phyloP scores from a whole-genome alignment of 1,284 basidiomycete species.

The Schizophyllum amplum region DNA sequence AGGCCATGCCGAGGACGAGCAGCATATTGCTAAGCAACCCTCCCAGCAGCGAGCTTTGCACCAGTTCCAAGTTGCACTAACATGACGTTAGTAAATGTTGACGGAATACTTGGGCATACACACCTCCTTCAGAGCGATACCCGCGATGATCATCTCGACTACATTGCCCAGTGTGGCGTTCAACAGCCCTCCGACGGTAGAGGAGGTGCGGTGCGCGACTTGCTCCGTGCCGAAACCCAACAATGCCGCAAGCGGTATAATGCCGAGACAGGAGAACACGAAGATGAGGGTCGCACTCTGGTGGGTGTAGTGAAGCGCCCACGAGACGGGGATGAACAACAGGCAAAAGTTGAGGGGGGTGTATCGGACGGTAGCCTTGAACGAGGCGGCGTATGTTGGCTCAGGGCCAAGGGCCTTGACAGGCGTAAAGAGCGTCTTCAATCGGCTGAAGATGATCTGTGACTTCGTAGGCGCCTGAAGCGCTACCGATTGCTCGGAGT shows the following conservation, averaged over 20 bases:
- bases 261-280: constrained; percentile 39
- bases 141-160: constrained; percentile 43
- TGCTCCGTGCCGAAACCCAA: constrained; percentile 63
- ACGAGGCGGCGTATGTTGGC: constrained; percentile 28
- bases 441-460: constrained; percentile 3
- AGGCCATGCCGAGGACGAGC: constrained; percentile 58
- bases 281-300: constrained; percentile 45
- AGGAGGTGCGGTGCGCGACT: constrained; percentile 46
- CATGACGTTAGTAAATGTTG: too few species aligned
- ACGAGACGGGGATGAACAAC: constrained; percentile 45
- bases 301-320: constrained; percentile 48
- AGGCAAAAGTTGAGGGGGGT: constrained; percentile 39
- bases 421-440: constrained; percentile 29
- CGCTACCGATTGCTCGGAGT: not conserved
- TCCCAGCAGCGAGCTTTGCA: constrained; percentile 56
- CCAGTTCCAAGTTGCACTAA: constrained; percentile 56
- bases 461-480: not conserved
- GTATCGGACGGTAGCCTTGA: constrained; percentile 29
- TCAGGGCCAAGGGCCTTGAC: constrained; percentile 24
- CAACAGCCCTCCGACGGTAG: constrained; percentile 50
- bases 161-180: constrained; percentile 59
- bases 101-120: too few species aligned
- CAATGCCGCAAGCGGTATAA: constrained; percentile 46
- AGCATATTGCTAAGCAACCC: constrained; percentile 58
- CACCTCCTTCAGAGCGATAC: constrained; percentile 32